phyloP scores from a whole-genome alignment of 2,329 filamentous ascomycete genomes.

The Chrysoporthe cubensis region DNA sequence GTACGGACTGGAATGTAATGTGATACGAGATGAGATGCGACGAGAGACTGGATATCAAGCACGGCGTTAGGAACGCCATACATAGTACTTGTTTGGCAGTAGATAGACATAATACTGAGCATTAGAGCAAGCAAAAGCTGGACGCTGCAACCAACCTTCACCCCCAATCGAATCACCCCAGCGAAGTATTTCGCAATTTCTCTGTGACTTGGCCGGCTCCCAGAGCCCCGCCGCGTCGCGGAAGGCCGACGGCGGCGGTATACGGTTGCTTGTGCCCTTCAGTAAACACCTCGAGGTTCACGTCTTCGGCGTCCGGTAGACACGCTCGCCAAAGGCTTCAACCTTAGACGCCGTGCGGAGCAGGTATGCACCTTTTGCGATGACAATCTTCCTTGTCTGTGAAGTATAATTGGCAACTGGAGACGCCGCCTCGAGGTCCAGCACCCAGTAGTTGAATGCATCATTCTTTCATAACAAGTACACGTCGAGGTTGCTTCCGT shows the following conservation, averaged over 20 bases:
- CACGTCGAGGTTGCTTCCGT: slow-evolving; percentile 46
- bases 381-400: slow-evolving; percentile 45
- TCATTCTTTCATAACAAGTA: slow-evolving; percentile 59
- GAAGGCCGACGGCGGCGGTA: too few relatives aligned
- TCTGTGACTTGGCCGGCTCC: too few relatives aligned
- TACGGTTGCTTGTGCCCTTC: too few relatives aligned
- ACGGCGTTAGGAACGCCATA: not conserved
- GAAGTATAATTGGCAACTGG: slow-evolving; percentile 36
- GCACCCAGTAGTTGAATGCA: slow-evolving; percentile 72
- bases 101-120: not conserved
- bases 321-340: slow-evolving; percentile 31
- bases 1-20: slow-evolving; percentile 87
- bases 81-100: not conserved
- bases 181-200: too few relatives aligned
- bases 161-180: too few relatives aligned
- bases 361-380: slow-evolving; percentile 68
- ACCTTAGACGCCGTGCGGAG: slow-evolving; percentile 62
- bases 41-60: not conserved
- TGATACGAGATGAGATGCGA: slow-evolving; percentile 67
- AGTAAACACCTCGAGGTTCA: too few relatives aligned
- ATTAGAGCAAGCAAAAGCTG: not conserved
- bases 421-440: slow-evolving; percentile 48
- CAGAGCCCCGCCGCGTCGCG: too few relatives aligned
- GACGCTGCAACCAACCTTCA: not conserved
- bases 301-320: too few relatives aligned